Base-by-base conservation (phyloP, 495 filamentous ascomycete species). In the Daldinia decipiens region DNA sequence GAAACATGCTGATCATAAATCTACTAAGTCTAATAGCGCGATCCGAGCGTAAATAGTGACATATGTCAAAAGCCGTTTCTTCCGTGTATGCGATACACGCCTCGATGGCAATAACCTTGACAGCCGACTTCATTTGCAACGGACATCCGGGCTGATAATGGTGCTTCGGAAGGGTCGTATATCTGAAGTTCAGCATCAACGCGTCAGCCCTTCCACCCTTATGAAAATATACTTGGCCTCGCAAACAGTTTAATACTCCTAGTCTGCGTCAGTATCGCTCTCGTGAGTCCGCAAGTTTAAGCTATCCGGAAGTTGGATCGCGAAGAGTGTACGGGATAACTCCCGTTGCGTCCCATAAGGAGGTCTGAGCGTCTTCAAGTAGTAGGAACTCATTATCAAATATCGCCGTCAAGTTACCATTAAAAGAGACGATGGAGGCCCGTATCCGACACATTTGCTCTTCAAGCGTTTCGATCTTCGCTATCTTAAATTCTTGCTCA, bases 121-220 rank as follows among this genome's bases (percentile, higher is more conserved):
- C 50, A 65, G 36, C 60, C 70, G 51, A 68, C 39, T 13, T 61
- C 39, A 38, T 34, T 47, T 12, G 21, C 4, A 50, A 32, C 69
- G 69, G 69, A 72, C 64, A 60, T 72, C 64, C 63, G 69, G 59
- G 69, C 31, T 61, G 51, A 56, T 9, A 8, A 65, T 56, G 60
- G 60, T 61, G 60, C 40, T 34, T 24, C 26, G 56, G 40, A 65
- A 5, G 50, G 29, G 50, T 60, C 60, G 60, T 68, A 56, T 65
- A 51, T 24, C 31, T 66, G 12, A 32, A 19, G 2, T 36, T 36
- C 17, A 67, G 2, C 43, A 55, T 67, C 62, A 61, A 57, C 50
- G 39, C 59, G 59, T 68, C 59, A 71, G 36, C 53, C 43, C 38
- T 29, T 55, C 31, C 50, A 36, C 47, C 45, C 5, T 58, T 2